These are phyloP conservation scores for Saturnispora galanensis DNA, from an alignment of 805 yeast species.

Conservation along the genomic window DNA sequence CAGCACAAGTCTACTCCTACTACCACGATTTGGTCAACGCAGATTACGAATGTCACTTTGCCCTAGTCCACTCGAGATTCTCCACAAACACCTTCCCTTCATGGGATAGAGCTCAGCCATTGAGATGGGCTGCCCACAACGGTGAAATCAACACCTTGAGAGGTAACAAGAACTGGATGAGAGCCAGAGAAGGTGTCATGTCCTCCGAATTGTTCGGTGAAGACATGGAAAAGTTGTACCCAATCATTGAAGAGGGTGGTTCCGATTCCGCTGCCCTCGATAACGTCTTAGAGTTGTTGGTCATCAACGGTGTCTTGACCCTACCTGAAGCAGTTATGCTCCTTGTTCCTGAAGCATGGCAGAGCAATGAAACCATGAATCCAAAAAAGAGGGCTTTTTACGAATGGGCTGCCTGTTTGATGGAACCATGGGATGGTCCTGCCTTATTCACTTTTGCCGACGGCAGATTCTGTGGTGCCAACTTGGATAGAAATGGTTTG, in stretches of 20 bases:
- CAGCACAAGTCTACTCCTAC: conserved; percentile 90
- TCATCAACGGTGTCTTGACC: conserved; percentile 83
- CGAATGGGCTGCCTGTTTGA: conserved; percentile 98
- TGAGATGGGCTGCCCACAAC: conserved; percentile 95
- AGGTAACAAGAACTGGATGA: conserved; percentile 99
- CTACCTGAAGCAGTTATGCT: conserved; percentile 96
- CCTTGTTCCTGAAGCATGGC: conserved; percentile 98
- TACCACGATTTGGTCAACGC: conserved; percentile 88
- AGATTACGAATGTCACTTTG: conserved; percentile 90
- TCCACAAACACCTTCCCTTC: conserved; percentile 98
- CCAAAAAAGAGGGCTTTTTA: conserved; percentile 89
- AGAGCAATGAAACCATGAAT: conserved; percentile 77
- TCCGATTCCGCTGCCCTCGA: conserved; percentile 98
- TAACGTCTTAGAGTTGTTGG: conserved; percentile 85
- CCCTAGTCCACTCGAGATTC: conserved; percentile 93
- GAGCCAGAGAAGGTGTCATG: conserved; percentile 97
- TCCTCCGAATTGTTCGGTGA: conserved; percentile 79
- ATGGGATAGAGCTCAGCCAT: conserved; percentile 99
- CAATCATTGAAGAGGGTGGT: conserved; percentile 97
- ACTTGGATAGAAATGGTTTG: conserved; percentile 91
- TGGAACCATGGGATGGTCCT: conserved; percentile 99
- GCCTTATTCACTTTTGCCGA: conserved; percentile 95
- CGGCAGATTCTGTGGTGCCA: conserved; percentile 97
- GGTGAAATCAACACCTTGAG: conserved; percentile 97
- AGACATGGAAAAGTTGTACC: conserved; percentile 81